Percentiles rank a stretch among this genome's conserved stretches.
Evolutionary conservation across 352 stramenopile species (phyloP).

Genomic region (Phytophthora idaei): DNA sequence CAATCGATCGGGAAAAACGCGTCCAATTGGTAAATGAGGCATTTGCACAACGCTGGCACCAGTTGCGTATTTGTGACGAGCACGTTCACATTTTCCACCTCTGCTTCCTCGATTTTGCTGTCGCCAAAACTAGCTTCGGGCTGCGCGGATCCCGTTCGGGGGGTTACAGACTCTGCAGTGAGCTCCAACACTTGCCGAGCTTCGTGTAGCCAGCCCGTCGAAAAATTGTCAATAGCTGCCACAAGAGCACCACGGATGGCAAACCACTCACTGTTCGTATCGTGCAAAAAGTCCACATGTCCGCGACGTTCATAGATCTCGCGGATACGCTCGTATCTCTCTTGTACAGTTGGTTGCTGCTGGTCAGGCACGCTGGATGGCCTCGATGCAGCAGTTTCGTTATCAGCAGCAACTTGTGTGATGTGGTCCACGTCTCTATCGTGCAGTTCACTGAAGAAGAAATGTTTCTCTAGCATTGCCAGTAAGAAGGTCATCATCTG

Average conservation of each 20-base stretch:
- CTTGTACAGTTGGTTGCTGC: constrained; percentile 20
- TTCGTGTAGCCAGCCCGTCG: constrained; percentile 67
- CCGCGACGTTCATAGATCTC: constrained; percentile 78
- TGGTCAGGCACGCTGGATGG: not conserved
- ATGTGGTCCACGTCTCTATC: constrained; percentile 78
- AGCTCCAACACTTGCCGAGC: constrained; percentile 66
- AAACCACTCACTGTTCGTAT: constrained; percentile 73
- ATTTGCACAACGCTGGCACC: constrained; percentile 83
- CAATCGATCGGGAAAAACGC: constrained; percentile 75
- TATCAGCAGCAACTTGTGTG: constrained; percentile 25
- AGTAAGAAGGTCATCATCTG: constrained; percentile 89
- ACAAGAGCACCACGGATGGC: constrained; percentile 67
- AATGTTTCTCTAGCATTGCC: constrained; percentile 80
- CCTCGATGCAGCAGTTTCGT: not conserved
- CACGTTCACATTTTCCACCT: constrained; percentile 71
- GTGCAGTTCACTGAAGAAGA: constrained; percentile 85
- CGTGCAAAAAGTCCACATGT: constrained; percentile 70
- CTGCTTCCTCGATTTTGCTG: constrained; percentile 25
- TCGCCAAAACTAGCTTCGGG: constrained; percentile 1
- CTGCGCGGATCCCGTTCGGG: not conserved
- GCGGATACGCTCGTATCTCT: constrained; percentile 71
- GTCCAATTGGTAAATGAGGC: constrained; percentile 82
- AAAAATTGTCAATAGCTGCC: constrained; percentile 75
- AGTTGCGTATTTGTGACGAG: constrained; percentile 87
- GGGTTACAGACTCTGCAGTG: constrained; percentile 28